phyloP scores from a whole-genome alignment of 345 rosid species.

The Arabidopsis arenosa region DNA sequence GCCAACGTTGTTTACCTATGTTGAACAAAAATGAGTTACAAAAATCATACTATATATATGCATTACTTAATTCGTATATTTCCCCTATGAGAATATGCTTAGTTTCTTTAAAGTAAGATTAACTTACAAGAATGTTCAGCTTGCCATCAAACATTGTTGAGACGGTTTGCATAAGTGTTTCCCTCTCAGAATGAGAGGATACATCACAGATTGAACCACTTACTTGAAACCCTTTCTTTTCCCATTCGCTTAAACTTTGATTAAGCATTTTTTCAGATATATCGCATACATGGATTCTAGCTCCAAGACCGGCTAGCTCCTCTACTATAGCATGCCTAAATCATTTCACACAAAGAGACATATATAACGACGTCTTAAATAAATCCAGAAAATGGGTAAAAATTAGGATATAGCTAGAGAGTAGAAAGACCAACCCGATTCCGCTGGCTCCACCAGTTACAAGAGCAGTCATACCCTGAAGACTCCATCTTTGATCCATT shows the following conservation, averaged over 20 bases:
- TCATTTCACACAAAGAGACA: background rate
- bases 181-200: constrained; percentile 33
- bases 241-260: constrained; percentile 34
- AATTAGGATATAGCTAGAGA: background rate
- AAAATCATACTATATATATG: background rate
- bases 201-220: constrained; percentile 35
- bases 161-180: constrained; percentile 27
- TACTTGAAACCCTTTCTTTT: constrained; percentile 35
- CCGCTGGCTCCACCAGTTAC: constrained; percentile 52
- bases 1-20: constrained; percentile 34
- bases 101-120: background rate
- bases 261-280: constrained; percentile 10
- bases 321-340: constrained; percentile 24
- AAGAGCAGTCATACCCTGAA: constrained; percentile 50
- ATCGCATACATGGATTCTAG: constrained; percentile 19
- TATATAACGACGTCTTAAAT: background rate
- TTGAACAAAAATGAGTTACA: background rate
- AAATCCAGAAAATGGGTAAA: background rate
- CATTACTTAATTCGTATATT: background rate
- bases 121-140: constrained; percentile 33
- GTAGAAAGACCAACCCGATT: constrained; percentile 40
- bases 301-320: constrained; percentile 7
- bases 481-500: constrained; percentile 50
- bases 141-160: constrained; percentile 21
- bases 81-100: background rate